phyloP scores from a whole-genome alignment of 352 stramenopile genomes.

The Phytophthora pinifolia region DNA sequence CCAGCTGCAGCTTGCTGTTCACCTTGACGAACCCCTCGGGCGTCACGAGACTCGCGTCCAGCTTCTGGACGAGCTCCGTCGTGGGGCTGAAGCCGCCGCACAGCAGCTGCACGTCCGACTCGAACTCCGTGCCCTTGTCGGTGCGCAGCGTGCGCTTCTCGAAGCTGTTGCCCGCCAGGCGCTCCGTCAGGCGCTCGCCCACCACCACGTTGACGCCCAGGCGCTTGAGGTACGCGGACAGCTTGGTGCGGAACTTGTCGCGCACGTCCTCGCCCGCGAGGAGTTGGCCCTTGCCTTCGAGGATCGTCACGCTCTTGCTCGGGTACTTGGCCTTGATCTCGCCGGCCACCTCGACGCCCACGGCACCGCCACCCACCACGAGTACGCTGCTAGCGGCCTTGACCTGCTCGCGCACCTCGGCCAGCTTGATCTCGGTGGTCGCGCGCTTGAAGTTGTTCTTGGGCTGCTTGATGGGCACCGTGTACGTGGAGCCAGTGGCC shows the following conservation, averaged over 20 bases:
- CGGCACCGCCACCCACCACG: conserved; percentile 57
- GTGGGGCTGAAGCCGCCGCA: conserved; percentile 42
- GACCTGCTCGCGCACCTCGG: conserved; percentile 45
- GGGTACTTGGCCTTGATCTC: conserved; percentile 62
- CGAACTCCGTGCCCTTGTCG: conserved; percentile 48
- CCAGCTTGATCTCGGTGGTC: conserved; percentile 35
- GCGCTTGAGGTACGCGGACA: conserved; percentile 34
- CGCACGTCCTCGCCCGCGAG: conserved; percentile 35
- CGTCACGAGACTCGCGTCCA: conserved; percentile 40
- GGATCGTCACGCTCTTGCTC: conserved; percentile 56
- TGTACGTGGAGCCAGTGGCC: conserved; percentile 62
- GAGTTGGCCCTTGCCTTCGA: conserved; percentile 40
- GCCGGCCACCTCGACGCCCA: conserved; percentile 56
- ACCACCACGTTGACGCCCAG: conserved; percentile 53
- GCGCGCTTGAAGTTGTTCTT: conserved; percentile 35
- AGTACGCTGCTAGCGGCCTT: conserved; percentile 44
- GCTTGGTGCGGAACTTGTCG: conserved; percentile 48
- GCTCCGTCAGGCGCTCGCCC: conserved; percentile 40
- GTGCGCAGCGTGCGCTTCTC: conserved; percentile 45
- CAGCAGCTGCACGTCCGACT: conserved; percentile 50
- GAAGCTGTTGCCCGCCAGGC: conserved; percentile 39
- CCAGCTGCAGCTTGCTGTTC: conserved; percentile 47
- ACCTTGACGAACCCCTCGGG: conserved; percentile 43
- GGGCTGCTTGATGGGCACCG: conserved; percentile 53
- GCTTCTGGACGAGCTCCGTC: conserved; percentile 35